Evolutionary conservation across 371 early-diverging fungal genomes (phyloP), one percentile per base, ranked within the genome.

Genomic region (Zychaea mexicana): DNA sequence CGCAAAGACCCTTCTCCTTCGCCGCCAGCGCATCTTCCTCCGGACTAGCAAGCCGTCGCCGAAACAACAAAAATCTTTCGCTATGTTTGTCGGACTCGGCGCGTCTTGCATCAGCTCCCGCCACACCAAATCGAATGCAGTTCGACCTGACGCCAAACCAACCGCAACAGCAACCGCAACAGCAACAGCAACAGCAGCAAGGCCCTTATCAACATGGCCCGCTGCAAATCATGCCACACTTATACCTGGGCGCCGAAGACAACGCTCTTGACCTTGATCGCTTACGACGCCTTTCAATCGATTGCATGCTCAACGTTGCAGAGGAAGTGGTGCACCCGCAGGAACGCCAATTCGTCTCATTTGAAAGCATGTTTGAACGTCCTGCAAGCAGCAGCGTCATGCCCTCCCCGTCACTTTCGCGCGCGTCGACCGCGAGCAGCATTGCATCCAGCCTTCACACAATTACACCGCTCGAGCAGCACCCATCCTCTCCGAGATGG

Each of bases 291-390:
- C 71, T 81, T 21, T 74, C 79, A 19, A 82, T 93, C 55, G 70
- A 77, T 6, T 83, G 74, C 52, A 85, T 94, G 53, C 64, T 94
- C 21, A 94, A 94, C 72, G 93, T 93, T 12, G 94, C 92, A 2
- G 85, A 85, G 3, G 94, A 94, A 72, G 88, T 92, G 2, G 72
- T 73, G 10, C 68, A 78, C 46, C 82, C 83, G 10, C 68, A 68
- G 46, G 69, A 67, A 72, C 60, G 71, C 30, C 39, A 63, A 42
- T 73, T 73, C 54, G 60, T 65, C 24, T 66, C 75, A 5, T 67
- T 71, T 63, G 68, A 73, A 19, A 61, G 70, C 6, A 54, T 52
- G 10, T n/a, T 59, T 57, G n/a, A 46, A n/a, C 38, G 30, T 21
- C 38, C 57, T 47, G 28, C 33, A 54, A 42, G 49, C 19, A 57